Percentiles rank a stretch among this genome's conserved stretches.
Conservation (phyloP, 352 stramenopile genomes). For the Aphanomyces astaci region DNA sequence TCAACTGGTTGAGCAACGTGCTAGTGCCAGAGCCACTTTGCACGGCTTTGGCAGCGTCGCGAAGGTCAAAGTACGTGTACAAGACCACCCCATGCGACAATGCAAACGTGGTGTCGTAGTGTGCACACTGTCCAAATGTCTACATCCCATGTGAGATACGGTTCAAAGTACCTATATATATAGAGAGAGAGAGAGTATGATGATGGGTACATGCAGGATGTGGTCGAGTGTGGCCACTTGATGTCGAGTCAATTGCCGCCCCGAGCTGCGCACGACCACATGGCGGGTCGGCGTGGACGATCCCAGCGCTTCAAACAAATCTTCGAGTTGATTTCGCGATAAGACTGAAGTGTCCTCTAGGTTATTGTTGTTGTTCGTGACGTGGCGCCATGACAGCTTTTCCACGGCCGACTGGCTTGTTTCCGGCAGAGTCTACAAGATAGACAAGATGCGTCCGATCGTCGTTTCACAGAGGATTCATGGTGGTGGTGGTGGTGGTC, state of each 20-base stretch:
- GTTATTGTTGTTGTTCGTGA: not conserved
- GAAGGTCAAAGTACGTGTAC: constrained; percentile 66
- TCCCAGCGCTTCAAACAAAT: constrained; percentile 49
- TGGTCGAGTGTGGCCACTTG: constrained; percentile 44
- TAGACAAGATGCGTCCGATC: too few species aligned
- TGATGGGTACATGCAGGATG: constrained; percentile 49
- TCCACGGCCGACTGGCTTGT: too few species aligned
- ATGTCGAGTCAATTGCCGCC: constrained; percentile 29
- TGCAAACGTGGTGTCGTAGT: constrained; percentile 42
- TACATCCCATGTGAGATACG: constrained; percentile 23
- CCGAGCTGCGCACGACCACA: constrained; percentile 45
- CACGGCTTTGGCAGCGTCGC: constrained; percentile 54
- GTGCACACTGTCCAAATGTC: constrained; percentile 54
- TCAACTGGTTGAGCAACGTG: not conserved
- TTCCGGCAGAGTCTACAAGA: too few species aligned
- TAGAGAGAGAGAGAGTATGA: too few species aligned
- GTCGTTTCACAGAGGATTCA: too few species aligned
- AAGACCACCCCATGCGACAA: constrained; percentile 50
- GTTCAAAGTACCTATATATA: too few species aligned
- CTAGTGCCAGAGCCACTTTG: constrained; percentile 29
- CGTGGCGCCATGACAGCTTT: too few species aligned
- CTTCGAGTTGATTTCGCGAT: constrained; percentile 23
- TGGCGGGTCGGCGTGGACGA: constrained; percentile 57
- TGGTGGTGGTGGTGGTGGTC: too few species aligned
- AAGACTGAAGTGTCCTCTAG: not conserved